A percentile compares a stretch with the other conserved stretches of the same genome.
Evolutionary conservation across 2,329 filamentous ascomycete species (phyloP).

Genomic region (Fusarium ambrosium): DNA sequence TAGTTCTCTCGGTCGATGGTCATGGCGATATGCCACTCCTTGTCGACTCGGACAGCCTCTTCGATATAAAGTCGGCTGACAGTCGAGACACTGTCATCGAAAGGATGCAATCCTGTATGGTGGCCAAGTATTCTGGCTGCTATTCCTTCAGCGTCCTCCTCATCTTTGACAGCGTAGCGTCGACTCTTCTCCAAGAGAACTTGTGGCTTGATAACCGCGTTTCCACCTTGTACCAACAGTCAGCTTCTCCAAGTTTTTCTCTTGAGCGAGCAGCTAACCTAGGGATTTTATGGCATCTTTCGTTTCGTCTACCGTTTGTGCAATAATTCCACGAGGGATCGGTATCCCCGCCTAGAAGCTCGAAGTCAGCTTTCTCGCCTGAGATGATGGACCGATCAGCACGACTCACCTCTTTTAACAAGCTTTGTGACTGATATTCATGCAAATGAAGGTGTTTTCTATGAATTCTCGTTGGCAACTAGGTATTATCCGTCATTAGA

Average conservation of each 20-base stretch:
- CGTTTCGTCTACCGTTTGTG: conserved; percentile 39
- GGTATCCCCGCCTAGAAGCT: conserved; percentile 43
- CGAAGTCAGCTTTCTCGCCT: neutral
- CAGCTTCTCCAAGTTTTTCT: neutral
- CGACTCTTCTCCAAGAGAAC: neutral
- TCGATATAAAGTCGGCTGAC: conserved; percentile 55
- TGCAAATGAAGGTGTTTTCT: conserved; percentile 18
- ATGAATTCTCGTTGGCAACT: neutral
- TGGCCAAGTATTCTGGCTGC: conserved; percentile 32
- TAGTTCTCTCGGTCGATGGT: conserved; percentile 59
- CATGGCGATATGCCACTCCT: conserved; percentile 58
- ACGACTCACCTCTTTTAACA: conserved; percentile 7
- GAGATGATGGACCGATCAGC: accelerated
- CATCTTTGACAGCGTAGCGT: neutral
- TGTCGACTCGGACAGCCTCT: conserved; percentile 47
- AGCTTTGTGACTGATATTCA: conserved; percentile 25
- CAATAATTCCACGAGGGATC: conserved; percentile 43
- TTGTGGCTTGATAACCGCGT: conserved; percentile 47
- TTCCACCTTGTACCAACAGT: conserved; percentile 26
- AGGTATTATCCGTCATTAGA: neutral
- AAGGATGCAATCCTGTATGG: neutral
- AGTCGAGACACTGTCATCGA: neutral
- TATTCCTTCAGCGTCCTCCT: neutral
- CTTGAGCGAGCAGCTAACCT: conserved; percentile 23
- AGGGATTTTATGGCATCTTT: conserved; percentile 38